These are phyloP conservation scores for Polychaeton citri DNA, from an alignment of 2,329 filamentous ascomycete genomes.

Conservation along the genomic window DNA sequence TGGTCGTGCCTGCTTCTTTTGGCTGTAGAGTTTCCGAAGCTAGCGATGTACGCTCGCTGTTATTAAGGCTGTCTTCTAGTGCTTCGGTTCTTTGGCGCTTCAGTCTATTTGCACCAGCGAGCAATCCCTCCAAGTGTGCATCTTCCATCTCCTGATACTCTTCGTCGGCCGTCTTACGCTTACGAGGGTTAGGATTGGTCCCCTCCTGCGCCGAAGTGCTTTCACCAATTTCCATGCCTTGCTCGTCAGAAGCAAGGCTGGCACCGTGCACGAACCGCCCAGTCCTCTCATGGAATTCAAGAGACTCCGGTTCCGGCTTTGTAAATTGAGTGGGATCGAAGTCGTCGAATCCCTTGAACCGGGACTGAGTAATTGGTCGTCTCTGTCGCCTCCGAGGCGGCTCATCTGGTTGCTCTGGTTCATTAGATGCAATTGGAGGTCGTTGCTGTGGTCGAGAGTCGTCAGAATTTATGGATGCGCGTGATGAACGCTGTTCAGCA, in stretches of 20 bases:
- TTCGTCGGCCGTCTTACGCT: slow-evolving; percentile 13
- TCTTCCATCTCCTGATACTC: slow-evolving; percentile 9
- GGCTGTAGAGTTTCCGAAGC: slow-evolving; percentile 11
- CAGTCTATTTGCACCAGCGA: slow-evolving; percentile 62
- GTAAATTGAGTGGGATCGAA: slow-evolving; percentile 23
- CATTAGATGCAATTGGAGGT: not conserved
- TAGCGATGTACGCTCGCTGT: slow-evolving; percentile 5
- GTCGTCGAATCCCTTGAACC: slow-evolving; percentile 46
- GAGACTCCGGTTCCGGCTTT: slow-evolving; percentile 9
- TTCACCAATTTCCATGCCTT: slow-evolving; percentile 11
- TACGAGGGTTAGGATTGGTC: slow-evolving; percentile 11
- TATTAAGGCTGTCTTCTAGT: slow-evolving; percentile 26
- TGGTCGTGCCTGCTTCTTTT: slow-evolving; percentile 14
- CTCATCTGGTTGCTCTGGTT: not conserved
- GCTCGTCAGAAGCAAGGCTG: too few species aligned
- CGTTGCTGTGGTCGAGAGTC: not conserved
- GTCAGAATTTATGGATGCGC: not conserved
- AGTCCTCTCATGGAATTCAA: too few species aligned
- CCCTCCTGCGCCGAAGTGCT: not conserved
- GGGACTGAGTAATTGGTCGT: slow-evolving; percentile 22
- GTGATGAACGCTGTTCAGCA: too few species aligned
- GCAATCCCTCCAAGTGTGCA: slow-evolving; percentile 56
- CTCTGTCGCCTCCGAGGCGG: slow-evolving; percentile 9
- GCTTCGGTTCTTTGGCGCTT: slow-evolving; percentile 63
- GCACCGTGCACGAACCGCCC: too few species aligned